Evolutionary conservation across 345 rosid species (phyloP).

Genomic region (Salix arbutifolia): DNA sequence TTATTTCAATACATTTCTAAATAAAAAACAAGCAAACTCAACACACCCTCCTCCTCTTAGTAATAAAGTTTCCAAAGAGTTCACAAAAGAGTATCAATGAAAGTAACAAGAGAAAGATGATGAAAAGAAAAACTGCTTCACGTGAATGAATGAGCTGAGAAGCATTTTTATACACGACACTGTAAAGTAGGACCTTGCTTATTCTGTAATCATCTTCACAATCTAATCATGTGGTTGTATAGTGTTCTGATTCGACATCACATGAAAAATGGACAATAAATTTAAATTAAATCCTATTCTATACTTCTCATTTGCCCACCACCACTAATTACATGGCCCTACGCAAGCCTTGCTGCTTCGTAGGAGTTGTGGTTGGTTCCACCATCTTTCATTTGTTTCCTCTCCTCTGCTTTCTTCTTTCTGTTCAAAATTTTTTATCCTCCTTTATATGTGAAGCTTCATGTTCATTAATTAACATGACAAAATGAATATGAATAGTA

Average conservation of each 20-base stretch:
- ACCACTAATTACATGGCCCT: conserved; percentile 47
- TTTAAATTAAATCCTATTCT: conserved; percentile 25
- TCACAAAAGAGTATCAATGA: neutral
- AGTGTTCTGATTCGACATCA: conserved; percentile 22
- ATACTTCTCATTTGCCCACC: conserved; percentile 23
- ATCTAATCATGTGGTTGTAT: conserved; percentile 41
- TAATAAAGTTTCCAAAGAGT: neutral
- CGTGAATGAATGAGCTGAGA: conserved; percentile 8
- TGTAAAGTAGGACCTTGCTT: conserved; percentile 32
- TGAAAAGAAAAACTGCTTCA: neutral
- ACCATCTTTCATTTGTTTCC: conserved; percentile 22
- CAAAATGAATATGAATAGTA: conserved; percentile 32
- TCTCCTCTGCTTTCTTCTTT: conserved; percentile 38
- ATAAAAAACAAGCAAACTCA: no score
- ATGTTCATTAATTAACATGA: conserved; percentile 27
- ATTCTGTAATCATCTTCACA: conserved; percentile 69
- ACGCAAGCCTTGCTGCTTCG: conserved; percentile 55
- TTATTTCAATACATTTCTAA: no score
- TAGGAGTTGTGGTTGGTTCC: conserved; percentile 36
- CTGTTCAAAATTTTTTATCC: conserved; percentile 34
- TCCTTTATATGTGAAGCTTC: conserved; percentile 23
- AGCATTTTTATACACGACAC: conserved; percentile 16
- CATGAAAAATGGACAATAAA: conserved; percentile 18
- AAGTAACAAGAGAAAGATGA: neutral
- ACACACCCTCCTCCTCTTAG: neutral